These are phyloP conservation scores for Bocquillonia castaneifolia DNA, from an alignment of 441 rosid genomes.

Conservation along the genomic window DNA sequence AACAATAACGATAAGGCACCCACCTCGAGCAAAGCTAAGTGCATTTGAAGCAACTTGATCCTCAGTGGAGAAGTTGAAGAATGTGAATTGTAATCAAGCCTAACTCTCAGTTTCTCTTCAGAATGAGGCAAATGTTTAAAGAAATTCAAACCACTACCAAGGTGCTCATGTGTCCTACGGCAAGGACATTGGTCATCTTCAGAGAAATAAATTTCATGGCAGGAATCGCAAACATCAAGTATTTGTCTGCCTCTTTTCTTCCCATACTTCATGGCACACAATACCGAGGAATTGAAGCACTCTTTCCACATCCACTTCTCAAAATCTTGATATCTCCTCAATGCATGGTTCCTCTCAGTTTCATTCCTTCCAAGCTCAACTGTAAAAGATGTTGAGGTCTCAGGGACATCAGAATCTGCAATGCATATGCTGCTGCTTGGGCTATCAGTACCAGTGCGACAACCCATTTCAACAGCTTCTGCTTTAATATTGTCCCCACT, in stretches of 20 bases:
- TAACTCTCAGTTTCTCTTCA: conserved; percentile 28
- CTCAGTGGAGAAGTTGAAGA: conserved; percentile 47
- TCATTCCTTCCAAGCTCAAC: conserved; percentile 55
- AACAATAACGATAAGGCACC: conserved; percentile 15
- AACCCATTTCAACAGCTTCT: conserved; percentile 29
- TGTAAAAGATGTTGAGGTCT: conserved; percentile 53
- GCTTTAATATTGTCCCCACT: conserved; percentile 25
- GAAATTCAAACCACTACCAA: conserved; percentile 31
- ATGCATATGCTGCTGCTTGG: conserved; percentile 34
- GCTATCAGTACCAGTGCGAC: conserved; percentile 25
- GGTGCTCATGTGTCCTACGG: conserved; percentile 32
- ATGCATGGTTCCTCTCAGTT: conserved; percentile 35
- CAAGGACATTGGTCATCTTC: conserved; percentile 51
- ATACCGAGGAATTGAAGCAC: conserved; percentile 35
- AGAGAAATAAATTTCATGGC: conserved; percentile 41
- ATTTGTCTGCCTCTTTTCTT: conserved; percentile 50
- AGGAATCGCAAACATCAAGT: conserved; percentile 46
- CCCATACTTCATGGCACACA: conserved; percentile 51
- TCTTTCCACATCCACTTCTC: conserved; percentile 85
- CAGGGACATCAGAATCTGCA: conserved; percentile 44
- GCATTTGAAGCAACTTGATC: conserved; percentile 56
- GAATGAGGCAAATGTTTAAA: conserved; percentile 45
- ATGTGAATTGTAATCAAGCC: conserved; percentile 20
- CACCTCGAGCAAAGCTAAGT: conserved; percentile 58
- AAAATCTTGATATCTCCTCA: conserved; percentile 61